Conservation (phyloP, 1,139 yeast species). For the Scheffersomyces lignicola region DNA sequence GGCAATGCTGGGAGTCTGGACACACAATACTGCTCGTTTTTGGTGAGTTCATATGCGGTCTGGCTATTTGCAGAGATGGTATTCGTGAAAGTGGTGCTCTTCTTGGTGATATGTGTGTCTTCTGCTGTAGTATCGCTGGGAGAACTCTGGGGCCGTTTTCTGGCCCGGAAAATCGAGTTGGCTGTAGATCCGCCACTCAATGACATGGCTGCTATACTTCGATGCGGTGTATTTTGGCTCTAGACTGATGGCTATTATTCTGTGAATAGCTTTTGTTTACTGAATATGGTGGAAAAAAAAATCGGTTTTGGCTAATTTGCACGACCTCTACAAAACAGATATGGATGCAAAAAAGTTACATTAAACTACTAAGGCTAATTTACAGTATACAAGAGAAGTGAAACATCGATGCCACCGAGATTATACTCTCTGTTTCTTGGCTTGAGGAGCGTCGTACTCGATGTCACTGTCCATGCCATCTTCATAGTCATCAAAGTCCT, state of each 20-base stretch:
- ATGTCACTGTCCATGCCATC: constrained; percentile 30
- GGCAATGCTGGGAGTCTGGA: constrained; percentile 63
- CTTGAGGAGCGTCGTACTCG: constrained; percentile 31
- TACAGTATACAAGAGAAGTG: too few species aligned
- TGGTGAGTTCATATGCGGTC: constrained; percentile 49
- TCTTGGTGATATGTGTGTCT: constrained; percentile 8
- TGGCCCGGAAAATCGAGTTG: constrained; percentile 13
- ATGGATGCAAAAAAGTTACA: too few species aligned
- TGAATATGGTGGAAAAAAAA: too few species aligned
- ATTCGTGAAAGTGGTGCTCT: neutral
- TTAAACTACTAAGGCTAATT: too few species aligned
- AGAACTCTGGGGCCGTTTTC: constrained; percentile 8
- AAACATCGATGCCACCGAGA: too few species aligned
- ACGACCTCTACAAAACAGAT: too few species aligned
- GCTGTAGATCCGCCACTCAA: neutral
- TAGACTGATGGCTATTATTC: too few species aligned
- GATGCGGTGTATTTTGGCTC: neutral
- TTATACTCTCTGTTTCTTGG: constrained; percentile 36
- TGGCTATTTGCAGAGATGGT: neutral
- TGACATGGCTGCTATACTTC: constrained; percentile 3
- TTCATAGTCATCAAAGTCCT: constrained; percentile 29
- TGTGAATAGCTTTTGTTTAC: too few species aligned
- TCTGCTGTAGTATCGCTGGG: constrained; percentile 9
- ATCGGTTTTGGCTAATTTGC: too few species aligned
- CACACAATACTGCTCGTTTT: constrained; percentile 60